phyloP scores from a whole-genome alignment of 495 filamentous ascomycete genomes.

The Xylaria longipes region DNA sequence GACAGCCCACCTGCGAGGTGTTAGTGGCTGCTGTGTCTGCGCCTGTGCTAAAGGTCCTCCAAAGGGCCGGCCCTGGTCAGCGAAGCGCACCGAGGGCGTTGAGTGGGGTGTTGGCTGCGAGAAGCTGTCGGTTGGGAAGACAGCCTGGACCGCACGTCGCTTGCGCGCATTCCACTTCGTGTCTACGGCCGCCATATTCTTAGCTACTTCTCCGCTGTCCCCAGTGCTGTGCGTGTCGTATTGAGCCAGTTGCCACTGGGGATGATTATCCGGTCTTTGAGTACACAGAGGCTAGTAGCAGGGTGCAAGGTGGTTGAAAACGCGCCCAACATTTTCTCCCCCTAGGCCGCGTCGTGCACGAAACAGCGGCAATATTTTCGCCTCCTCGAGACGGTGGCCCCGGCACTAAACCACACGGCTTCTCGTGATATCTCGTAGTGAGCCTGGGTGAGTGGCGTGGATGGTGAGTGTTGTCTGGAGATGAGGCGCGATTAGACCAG shows the following conservation, averaged over 20 bases:
- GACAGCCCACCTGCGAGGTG: conserved; percentile 27
- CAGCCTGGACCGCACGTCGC: conserved; percentile 56
- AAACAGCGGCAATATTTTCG: neutral
- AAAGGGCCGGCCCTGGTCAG: conserved; percentile 48
- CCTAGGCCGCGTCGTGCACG: neutral
- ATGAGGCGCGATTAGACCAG: conserved; percentile 5
- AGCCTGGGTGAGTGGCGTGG: neutral
- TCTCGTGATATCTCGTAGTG: conserved; percentile 6
- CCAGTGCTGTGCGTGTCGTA: neutral
- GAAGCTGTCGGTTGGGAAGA: conserved; percentile 53
- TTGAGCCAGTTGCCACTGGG: neutral
- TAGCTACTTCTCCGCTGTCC: neutral
- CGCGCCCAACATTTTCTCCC: neutral
- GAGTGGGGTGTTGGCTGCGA: conserved; percentile 53
- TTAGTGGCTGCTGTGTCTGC: conserved; percentile 11
- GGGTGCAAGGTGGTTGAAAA: neutral
- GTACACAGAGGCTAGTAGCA: neutral
- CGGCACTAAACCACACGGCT: neutral
- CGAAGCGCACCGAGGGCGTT: conserved; percentile 43
- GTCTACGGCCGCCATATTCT: conserved; percentile 27
- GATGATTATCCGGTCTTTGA: neutral
- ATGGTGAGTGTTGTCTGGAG: neutral
- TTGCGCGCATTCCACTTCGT: conserved; percentile 50
- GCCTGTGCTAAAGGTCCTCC: conserved; percentile 39
- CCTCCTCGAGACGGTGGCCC: neutral